Percentiles rank a stretch among this genome's conserved stretches.
Conservation (phyloP, 345 rosid species). For the Heritiera littoralis region DNA sequence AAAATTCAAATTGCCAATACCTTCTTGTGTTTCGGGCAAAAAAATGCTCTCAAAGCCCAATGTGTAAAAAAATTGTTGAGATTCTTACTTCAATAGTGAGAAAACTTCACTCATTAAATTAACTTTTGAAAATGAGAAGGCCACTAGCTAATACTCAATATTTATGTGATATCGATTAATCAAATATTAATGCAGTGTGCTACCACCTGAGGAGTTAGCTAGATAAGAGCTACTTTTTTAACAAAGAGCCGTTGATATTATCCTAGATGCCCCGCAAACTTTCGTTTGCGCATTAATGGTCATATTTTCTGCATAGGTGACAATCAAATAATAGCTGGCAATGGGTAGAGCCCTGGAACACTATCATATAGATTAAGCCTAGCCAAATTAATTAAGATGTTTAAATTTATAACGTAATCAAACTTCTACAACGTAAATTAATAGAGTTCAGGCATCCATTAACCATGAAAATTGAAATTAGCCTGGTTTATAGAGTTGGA, state of each 20-base stretch:
- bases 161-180: neutral
- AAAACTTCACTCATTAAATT: no score
- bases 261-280: neutral
- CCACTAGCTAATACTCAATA: no score
- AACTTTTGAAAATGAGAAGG: no score
- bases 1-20: no score
- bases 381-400: neutral
- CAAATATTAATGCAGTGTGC: conserved; percentile 36
- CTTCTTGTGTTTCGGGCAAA: no score
- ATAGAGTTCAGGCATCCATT: neutral
- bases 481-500: no score
- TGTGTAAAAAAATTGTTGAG: no score
- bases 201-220: conserved; percentile 24
- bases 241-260: neutral
- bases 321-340: neutral
- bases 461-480: neutral
- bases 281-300: neutral
- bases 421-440: neutral
- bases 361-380: neutral
- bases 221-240: neutral
- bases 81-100: no score
- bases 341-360: neutral
- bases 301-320: neutral
- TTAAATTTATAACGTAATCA: neutral
- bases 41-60: no score